Evolutionary conservation across 176 grass and related monocot species (phyloP).

Genomic region (Guadua angustifolia): DNA sequence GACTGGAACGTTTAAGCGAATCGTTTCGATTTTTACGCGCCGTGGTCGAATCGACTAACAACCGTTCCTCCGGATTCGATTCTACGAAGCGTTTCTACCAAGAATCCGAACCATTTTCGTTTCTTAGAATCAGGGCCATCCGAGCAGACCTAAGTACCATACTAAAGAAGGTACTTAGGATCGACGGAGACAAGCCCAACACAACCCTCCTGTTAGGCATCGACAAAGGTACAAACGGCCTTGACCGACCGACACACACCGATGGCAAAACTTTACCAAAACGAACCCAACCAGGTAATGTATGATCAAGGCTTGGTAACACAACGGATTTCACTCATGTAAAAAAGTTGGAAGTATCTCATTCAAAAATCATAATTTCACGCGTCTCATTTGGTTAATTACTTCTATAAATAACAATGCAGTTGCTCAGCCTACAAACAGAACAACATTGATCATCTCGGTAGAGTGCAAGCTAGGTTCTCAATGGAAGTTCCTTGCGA

Average conservation of each 20-base stretch:
- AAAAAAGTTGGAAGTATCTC: not conserved
- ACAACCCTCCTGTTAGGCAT: not conserved
- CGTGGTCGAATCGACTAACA: too few relatives aligned
- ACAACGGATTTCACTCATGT: not conserved
- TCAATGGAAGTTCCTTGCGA: not conserved
- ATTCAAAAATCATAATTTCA: not conserved
- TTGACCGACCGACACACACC: slow-evolving; percentile 35
- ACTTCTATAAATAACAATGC: too few relatives aligned
- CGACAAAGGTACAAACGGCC: slow-evolving; percentile 28
- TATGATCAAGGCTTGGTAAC: too few relatives aligned
- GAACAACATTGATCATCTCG: not conserved
- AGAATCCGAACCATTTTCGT: too few relatives aligned
- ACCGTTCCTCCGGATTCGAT: too few relatives aligned
- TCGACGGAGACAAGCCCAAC: too few relatives aligned
- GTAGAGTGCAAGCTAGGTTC: not conserved
- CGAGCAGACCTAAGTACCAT: too few relatives aligned
- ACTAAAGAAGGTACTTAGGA: too few relatives aligned
- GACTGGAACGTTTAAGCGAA: too few relatives aligned
- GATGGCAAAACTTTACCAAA: slow-evolving; percentile 40
- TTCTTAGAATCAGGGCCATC: too few relatives aligned
- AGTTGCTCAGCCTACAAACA: not conserved
- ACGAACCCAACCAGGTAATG: not conserved
- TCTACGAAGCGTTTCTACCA: too few relatives aligned
- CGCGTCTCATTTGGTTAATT: not conserved
- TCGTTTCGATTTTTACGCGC: too few relatives aligned